Conservation (phyloP, 75 land plant species). For the Picea sitchensis region DNA sequence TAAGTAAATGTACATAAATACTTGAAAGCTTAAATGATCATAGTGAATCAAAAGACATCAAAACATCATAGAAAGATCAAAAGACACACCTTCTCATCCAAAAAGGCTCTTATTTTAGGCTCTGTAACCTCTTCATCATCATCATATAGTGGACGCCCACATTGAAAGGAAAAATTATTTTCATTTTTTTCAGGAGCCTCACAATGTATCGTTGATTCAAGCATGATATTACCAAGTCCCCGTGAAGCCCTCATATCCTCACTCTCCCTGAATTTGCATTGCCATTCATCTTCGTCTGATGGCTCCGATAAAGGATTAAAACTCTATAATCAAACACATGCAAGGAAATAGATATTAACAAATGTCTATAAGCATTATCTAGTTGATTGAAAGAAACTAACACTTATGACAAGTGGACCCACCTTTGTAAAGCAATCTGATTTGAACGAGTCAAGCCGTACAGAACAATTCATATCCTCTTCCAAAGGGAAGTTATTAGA, state of each 20-base stretch:
- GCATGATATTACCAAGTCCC: conserved; percentile 9
- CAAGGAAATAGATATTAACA: not conserved
- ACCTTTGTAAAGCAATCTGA: conserved; percentile 35
- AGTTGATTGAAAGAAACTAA: not conserved
- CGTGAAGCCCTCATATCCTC: conserved; percentile 12
- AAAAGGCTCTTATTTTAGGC: conserved; percentile 78
- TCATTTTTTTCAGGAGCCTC: conserved; percentile 18
- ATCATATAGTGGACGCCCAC: conserved; percentile 35
- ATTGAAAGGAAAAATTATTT: conserved; percentile 44
- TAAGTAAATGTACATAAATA: not conserved
- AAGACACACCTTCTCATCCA: conserved; percentile 84
- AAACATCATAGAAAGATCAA: conserved; percentile 1
- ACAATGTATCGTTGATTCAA: conserved; percentile 1
- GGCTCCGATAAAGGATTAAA: conserved; percentile 90
- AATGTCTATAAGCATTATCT: no score
- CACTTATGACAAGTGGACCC: not conserved
- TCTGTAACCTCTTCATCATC: conserved; percentile 98
- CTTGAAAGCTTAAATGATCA: not conserved
- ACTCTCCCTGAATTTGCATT: conserved; percentile 38
- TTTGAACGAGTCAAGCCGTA: conserved; percentile 32
- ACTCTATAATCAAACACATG: conserved; percentile 32
- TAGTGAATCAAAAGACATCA: no score
- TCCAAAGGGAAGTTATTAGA: conserved; percentile 6
- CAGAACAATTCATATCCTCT: conserved; percentile 34
- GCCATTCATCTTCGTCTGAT: conserved; percentile 53